Percentiles rank a stretch among this genome's conserved stretches.
Evolutionary conservation across 1,284 basidiomycete species (phyloP).

Genomic region (Leccinum pachyderme): DNA sequence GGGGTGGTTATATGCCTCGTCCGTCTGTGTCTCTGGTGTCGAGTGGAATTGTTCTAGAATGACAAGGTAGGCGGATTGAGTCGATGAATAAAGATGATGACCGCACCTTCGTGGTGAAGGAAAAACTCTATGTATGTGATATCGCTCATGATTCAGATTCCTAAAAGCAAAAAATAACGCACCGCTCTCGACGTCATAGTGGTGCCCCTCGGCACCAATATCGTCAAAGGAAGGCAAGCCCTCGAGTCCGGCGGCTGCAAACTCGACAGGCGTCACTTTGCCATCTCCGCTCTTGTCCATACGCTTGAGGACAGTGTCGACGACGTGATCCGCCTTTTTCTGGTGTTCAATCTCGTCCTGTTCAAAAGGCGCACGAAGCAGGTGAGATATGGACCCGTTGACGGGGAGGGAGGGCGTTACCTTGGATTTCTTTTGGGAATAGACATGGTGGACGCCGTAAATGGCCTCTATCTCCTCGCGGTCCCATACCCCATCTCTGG

Average conservation of each 20-base stretch:
- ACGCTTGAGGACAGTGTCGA: conserved; percentile 67
- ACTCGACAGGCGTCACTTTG: conserved; percentile 76
- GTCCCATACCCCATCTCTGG: conserved; percentile 73
- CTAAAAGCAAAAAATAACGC: conserved; percentile 24
- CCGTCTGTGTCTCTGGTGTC: conserved; percentile 95
- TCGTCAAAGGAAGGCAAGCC: conserved; percentile 86
- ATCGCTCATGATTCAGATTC: neutral
- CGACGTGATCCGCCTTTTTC: conserved; percentile 82
- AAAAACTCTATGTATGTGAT: conserved; percentile 64
- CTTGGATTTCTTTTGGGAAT: conserved; percentile 84
- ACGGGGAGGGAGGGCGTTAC: conserved; percentile 30
- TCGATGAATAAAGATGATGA: neutral
- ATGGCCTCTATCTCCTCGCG: conserved; percentile 84
- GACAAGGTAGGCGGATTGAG: neutral
- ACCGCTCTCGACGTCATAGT: conserved; percentile 90
- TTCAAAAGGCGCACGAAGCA: neutral
- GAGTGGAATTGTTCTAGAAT: conserved; percentile 82
- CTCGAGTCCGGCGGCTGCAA: conserved; percentile 74
- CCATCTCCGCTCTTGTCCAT: conserved; percentile 84
- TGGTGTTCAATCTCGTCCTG: conserved; percentile 80
- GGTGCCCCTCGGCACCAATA: conserved; percentile 88
- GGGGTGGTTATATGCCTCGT: conserved; percentile 90
- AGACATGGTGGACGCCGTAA: conserved; percentile 95
- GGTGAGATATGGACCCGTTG: neutral
- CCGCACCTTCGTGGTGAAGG: conserved; percentile 86